Evolutionary conservation across 352 stramenopile genomes (phyloP).

Genomic region (Phytopythium aichiense): DNA sequence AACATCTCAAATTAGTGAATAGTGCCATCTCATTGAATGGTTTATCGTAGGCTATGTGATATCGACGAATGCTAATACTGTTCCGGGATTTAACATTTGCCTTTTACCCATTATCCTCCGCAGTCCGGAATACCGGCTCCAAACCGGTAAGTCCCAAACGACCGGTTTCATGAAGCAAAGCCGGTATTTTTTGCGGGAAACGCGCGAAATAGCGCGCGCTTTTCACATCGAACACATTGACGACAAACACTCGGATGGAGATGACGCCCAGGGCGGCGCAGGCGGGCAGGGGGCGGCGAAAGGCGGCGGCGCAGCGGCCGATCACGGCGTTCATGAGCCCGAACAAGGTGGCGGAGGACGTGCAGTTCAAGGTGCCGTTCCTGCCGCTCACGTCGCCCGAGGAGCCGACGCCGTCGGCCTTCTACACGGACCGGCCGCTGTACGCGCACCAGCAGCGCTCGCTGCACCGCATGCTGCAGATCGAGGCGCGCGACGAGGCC

Average conservation of each 20-base stretch:
- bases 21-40: background rate
- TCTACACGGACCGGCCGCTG: conserved; percentile 46
- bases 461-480: conserved; percentile 80
- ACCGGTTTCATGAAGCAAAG: background rate
- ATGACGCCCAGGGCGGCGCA: background rate
- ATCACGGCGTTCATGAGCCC: conserved; percentile 57
- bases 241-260: background rate
- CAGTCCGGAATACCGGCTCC: background rate
- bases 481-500: conserved; percentile 61
- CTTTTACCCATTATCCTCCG: background rate
- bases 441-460: conserved; percentile 82
- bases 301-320: conserved; percentile 31
- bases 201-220: background rate
- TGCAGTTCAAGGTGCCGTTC: conserved; percentile 83
- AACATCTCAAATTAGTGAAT: too few species aligned
- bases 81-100: background rate
- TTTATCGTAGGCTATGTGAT: too few species aligned
- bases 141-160: background rate
- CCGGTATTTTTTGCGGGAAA: conserved; percentile 3
- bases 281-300: background rate
- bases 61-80: too few species aligned
- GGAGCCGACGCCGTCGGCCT: conserved; percentile 49
- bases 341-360: conserved; percentile 40
- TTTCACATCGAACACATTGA: background rate
- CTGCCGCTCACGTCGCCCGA: conserved; percentile 68